Conservation (phyloP, 176 grass and related monocot genomes). For the Ananas comosus region DNA sequence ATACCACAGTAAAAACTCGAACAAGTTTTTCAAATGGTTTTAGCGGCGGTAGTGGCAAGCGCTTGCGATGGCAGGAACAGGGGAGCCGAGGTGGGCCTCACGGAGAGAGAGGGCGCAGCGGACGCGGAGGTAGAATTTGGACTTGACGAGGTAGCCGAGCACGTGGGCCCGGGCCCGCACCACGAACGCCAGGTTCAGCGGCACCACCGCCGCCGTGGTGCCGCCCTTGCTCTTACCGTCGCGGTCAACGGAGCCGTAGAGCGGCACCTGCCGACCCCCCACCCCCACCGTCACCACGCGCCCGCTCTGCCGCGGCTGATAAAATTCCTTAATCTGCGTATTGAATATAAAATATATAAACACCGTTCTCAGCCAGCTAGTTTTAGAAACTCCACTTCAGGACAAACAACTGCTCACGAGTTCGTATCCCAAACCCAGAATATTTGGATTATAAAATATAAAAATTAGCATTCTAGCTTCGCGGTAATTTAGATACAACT, state of each 20-base stretch:
- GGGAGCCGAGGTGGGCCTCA: slow-evolving; percentile 51
- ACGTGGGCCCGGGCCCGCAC: slow-evolving; percentile 80
- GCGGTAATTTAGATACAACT: too few relatives aligned
- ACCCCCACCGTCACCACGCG: slow-evolving; percentile 53
- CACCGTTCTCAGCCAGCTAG: too few relatives aligned
- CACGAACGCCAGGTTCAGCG: slow-evolving; percentile 48
- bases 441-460: too few relatives aligned
- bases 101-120: slow-evolving; percentile 40
- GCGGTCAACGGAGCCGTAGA: slow-evolving; percentile 46
- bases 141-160: slow-evolving; percentile 66
- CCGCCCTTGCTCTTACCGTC: slow-evolving; percentile 35
- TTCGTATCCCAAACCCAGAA: too few relatives aligned
- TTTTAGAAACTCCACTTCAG: too few relatives aligned
- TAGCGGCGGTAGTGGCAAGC: slow-evolving; percentile 56
- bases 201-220: slow-evolving; percentile 49
- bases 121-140: slow-evolving; percentile 92
- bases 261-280: slow-evolving; percentile 65
- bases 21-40: too few relatives aligned
- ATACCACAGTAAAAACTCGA: too few relatives aligned
- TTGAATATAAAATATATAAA: too few relatives aligned
- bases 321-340: slow-evolving; percentile 81
- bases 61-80: slow-evolving; percentile 13
- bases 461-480: too few relatives aligned
- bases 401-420: too few relatives aligned
- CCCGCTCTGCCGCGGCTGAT: slow-evolving; percentile 62